Evolutionary conservation across 1,139 yeast genomes (phyloP).

Genomic region (Candida dubliniensis): DNA sequence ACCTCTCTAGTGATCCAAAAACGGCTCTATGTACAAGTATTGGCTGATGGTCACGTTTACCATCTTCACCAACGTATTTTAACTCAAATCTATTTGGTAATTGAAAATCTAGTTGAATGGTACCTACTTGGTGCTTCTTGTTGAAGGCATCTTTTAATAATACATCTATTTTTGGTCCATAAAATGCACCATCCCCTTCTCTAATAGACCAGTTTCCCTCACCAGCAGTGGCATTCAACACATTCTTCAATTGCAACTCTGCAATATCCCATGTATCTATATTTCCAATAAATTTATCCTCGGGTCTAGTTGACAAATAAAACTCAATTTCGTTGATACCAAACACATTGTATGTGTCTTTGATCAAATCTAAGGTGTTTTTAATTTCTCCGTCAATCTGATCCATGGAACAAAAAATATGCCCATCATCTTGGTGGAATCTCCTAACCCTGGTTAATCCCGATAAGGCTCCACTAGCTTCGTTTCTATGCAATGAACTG

Average conservation of each 20-base stretch:
- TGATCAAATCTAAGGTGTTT: slow-evolving; percentile 71
- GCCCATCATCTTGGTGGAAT: slow-evolving; percentile 99
- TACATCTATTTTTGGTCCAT: slow-evolving; percentile 94
- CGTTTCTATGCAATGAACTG: slow-evolving; percentile 93
- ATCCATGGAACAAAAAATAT: slow-evolving; percentile 82
- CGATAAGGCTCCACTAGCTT: slow-evolving; percentile 89
- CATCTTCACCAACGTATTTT: slow-evolving; percentile 56
- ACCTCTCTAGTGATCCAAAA: slow-evolving; percentile 91
- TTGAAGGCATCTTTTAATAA: slow-evolving; percentile 79
- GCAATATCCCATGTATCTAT: slow-evolving; percentile 83
- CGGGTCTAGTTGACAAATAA: slow-evolving; percentile 87
- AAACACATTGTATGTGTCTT: slow-evolving; percentile 76
- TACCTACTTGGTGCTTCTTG: slow-evolving; percentile 92
- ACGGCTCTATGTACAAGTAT: slow-evolving; percentile 95
- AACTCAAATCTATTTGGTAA: slow-evolving; percentile 83
- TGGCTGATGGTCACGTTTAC: slow-evolving; percentile 59
- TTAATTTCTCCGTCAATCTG: slow-evolving; percentile 81
- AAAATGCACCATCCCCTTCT: slow-evolving; percentile 96
- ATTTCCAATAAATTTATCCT: slow-evolving; percentile 78
- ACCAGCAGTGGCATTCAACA: slow-evolving; percentile 59
- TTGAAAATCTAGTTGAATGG: slow-evolving; percentile 94
- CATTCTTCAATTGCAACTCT: slow-evolving; percentile 66
- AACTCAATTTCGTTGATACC: slow-evolving; percentile 68
- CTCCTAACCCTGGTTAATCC: slow-evolving; percentile 95
- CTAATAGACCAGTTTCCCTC: slow-evolving; percentile 65